These are phyloP conservation scores for Fusarium globosum DNA, from an alignment of 2,329 filamentous ascomycete species.

Conservation along the genomic window DNA sequence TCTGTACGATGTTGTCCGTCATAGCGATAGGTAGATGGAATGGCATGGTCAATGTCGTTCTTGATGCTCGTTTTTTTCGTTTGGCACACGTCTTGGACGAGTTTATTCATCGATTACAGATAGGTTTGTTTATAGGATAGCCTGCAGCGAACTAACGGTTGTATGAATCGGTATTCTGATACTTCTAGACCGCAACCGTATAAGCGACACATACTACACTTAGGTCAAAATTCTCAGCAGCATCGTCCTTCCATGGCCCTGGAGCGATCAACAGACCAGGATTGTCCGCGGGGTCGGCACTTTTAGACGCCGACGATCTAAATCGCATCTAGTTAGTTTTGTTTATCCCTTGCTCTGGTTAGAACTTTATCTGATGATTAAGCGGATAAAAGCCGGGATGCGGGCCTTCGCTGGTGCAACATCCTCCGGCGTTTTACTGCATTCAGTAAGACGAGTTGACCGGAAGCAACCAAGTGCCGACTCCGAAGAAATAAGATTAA, in stretches of 20 bases:
- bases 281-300: background rate
- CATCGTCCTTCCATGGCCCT: background rate
- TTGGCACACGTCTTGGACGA: background rate
- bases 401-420: background rate
- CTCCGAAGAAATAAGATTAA: background rate
- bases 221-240: background rate
- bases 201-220: background rate
- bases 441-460: background rate
- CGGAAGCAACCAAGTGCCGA: background rate
- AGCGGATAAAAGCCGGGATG: background rate
- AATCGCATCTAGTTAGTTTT: background rate
- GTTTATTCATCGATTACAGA: background rate
- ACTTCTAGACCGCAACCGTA: background rate
- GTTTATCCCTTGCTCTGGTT: background rate
- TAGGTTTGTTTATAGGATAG: accelerated
- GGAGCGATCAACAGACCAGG: background rate
- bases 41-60: too few species aligned
- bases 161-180: background rate
- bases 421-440: background rate
- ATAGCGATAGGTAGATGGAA: background rate
- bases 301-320: background rate
- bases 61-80: background rate
- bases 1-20: too few species aligned
- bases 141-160: background rate
- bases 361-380: background rate